Evolutionary conservation across 805 yeast genomes (phyloP), one percentile per base, ranked within the genome.

Genomic region (Metschnikowia vanudenii): DNA sequence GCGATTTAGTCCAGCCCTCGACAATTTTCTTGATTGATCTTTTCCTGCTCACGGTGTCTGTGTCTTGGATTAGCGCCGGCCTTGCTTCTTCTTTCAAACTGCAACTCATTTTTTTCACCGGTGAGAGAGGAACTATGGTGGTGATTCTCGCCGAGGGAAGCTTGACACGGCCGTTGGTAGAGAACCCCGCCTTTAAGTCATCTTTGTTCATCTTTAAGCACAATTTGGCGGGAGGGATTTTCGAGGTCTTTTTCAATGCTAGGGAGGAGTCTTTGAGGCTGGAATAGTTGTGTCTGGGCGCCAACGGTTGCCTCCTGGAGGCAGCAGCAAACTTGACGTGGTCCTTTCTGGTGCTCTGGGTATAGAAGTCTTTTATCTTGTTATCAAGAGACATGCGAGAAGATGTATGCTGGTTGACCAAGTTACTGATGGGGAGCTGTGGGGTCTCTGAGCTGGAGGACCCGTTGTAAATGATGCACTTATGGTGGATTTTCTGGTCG

Each of bases 41-140:
- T 41, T 64, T 69, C 38, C 75, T 53, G 28, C 50, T 55, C 29
- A 69, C 24, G 11, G 59, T 63, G 37, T 45, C 51, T 10, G 39
- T 41, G 33, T 50, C 53, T 26, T 43, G 37, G 11, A 18, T 34
- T 12, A 47, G 40, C 6, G 47, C 32, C 10, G 46, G 29, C 20
- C 30, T 8, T 12, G 6, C 31, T 9, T 44, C 54, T 22, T 48
- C 53, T 43, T 49, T 54, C 34, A 63, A 47, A 12, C 52, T 56
- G 50, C 59, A 59, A 30, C 79, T 83, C 75, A 82, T 75, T 51
- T 79, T 82, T 58, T 78, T 83, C 8, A 80, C 81, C 0, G 88
- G 91, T 0, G 90, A 84, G 3, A 83, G 79, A 2, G 91, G 89
- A 6, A 80, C 63, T 12, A 85, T 72, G 29, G 58, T 52, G 54